Evolutionary conservation across 2,329 filamentous ascomycete genomes (phyloP), one percentile per base, ranked within the genome.

Genomic region (Ophiostoma novo-ulmi): DNA sequence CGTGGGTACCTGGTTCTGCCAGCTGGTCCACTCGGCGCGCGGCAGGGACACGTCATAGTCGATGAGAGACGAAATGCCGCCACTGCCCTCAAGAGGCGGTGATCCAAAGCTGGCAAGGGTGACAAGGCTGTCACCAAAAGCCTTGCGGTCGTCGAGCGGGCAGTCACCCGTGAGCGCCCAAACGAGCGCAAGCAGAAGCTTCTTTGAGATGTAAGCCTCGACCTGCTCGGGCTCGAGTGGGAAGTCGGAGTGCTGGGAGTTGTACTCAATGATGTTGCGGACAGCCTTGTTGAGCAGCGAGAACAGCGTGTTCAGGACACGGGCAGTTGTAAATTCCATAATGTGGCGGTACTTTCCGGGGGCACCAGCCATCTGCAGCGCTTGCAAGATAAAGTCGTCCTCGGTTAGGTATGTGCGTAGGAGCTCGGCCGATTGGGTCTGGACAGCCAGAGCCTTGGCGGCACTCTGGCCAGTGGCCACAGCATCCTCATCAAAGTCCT

Each of bases 141-240:
- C 80, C 80, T 97, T 97, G 76, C 95, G 91, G 75, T 99, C 94
- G 38, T 81, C 81, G 22, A 99, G 85, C 2, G 94, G 93, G 76
- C 95, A 99, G 77, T 99, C 95, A 74, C 95, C 96, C 5, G 94
- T 96, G 69, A 99, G 86, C 2, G 95, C 94, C 95, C 95, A 99
- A 1, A 98, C 93, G 41, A 97, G 83, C 10, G 94, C 93, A 65
- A 99, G 85, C 13, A 99, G 85, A 68, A 99, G 85, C 81, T 97
- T 99, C 85, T 98, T 99, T 7, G 94, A 89, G 26, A 97, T 84
- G 78, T 92, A 99, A 0, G 87, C 87, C 79, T 98, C 94, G 39
- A 97, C 87, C 78, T 97, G 93, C 76, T 97, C 94, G 10, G 90
- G 85, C 69, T 97, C 94, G 11, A 99, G 85, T 5, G 94, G 91